A percentile compares a stretch with the other conserved stretches of the same genome.
Evolutionary conservation across 1,139 yeast genomes (phyloP).

Genomic region (Taphrina deformans): DNA sequence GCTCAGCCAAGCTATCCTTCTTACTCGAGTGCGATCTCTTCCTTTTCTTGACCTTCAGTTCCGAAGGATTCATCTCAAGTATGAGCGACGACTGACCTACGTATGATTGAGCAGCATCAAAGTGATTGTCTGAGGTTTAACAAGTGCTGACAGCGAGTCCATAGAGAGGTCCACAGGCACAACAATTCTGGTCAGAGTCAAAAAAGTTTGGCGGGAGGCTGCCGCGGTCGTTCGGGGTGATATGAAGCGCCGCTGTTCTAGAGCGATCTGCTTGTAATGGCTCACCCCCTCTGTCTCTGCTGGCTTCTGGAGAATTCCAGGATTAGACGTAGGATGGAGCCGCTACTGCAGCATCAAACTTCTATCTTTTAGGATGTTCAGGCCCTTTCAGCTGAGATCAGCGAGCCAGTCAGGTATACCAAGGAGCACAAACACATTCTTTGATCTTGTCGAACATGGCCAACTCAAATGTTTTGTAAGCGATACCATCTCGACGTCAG

Average conservation of each 20-base stretch:
- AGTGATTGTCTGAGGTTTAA: background rate
- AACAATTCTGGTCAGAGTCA: background rate
- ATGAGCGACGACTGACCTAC: background rate
- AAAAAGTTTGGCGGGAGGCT: conserved; percentile 2
- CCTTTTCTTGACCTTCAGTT: conserved; percentile 14
- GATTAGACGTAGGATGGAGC: conserved; percentile 4
- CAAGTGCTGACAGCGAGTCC: background rate
- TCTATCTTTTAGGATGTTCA: too few relatives aligned
- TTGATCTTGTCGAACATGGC: background rate
- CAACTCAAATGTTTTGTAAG: conserved; percentile 23
- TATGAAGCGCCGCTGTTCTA: background rate
- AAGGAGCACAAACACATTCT: too few relatives aligned
- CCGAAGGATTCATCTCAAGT: background rate
- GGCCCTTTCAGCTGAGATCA: too few relatives aligned
- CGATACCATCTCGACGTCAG: too few relatives aligned
- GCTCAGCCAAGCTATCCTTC: background rate
- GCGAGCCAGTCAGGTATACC: too few relatives aligned
- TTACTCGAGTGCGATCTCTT: conserved; percentile 21
- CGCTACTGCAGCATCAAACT: background rate
- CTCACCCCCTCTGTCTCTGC: background rate
- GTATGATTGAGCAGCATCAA: too few relatives aligned
- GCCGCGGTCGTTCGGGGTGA: background rate
- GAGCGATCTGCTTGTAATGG: background rate
- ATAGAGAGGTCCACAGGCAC: background rate
- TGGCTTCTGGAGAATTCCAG: conserved; percentile 5